Evolutionary conservation across 2,329 filamentous ascomycete genomes (phyloP), one percentile per base, ranked within the genome.

Genomic region (Microsporum audouinii): DNA sequence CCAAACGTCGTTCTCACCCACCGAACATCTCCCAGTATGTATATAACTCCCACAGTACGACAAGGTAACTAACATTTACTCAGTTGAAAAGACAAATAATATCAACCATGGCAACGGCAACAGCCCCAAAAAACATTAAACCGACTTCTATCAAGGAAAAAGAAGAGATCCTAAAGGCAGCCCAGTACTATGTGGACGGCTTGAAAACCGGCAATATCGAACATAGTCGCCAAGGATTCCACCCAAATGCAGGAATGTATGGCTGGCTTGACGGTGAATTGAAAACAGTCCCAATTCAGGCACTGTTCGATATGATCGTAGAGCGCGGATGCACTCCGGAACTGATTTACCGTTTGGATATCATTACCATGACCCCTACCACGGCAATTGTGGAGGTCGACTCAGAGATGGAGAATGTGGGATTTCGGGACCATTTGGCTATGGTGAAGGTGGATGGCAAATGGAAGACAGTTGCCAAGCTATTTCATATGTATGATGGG

Each of bases 401-500:
- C 31, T 55, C 51, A 14, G 51, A 55, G 51, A 5, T 55, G 31
- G 51, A 55, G 5, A 36, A 36, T 2, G 51, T n/a, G 12, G 51
- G 51, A 12, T 55, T 55, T 17, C 29, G 51, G 17, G 51, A 38
- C n/a, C 51, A 55, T 36, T 36, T 55, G 17, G 51, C 51, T 1
- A 34, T 55, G 31, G 51, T 55, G 2, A 55, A 36, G 51, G 33
- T 55, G 10, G 51, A 36, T 12, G 51, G 33, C 3, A 10, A 55
- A n/a, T 55, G 51, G 51, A 55, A 55, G 51, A 55, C 51, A 2
- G 51, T 55, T 17, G 51, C 51, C n/a, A 55, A 55, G 17, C 33
- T 55, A n/a, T 55, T 55, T 10, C 51, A 55, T 31, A 55, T 55
- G 2, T 55, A 55, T n/a, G 51, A 36, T n/a, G 31, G 23, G 14